These are phyloP conservation scores for Dillenia turbinata DNA, from an alignment of 164 flowering plant species.

Conservation along the genomic window DNA sequence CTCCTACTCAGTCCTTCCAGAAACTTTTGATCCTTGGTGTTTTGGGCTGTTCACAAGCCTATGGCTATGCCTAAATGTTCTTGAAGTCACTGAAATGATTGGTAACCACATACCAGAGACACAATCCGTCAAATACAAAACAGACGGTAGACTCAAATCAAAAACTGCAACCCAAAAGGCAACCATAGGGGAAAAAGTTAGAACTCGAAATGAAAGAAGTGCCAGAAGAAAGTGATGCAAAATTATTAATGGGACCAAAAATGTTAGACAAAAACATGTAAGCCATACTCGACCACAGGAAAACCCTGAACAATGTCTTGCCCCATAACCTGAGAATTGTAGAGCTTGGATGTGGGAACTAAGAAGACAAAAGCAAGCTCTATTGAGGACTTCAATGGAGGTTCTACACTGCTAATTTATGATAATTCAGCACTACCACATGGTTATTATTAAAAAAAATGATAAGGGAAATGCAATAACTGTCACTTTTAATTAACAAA, in stretches of 20 bases:
- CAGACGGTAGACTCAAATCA: constrained; percentile 45
- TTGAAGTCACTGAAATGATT: constrained; percentile 40
- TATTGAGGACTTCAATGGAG: constrained; percentile 26
- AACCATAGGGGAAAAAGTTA: constrained; percentile 1
- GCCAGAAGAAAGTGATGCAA: constrained; percentile 1
- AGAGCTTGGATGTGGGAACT: constrained; percentile 54
- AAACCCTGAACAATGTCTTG: constrained; percentile 71
- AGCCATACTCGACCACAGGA: constrained; percentile 54
- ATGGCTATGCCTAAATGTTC: constrained; percentile 13
- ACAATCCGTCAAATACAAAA: constrained; percentile 42
- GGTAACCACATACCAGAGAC: constrained; percentile 38
- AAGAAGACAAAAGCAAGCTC: constrained; percentile 50
- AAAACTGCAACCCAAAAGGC: constrained; percentile 65
- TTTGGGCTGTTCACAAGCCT: constrained; percentile 26
- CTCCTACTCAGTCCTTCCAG: constrained; percentile 24
- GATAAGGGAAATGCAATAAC: too few relatives aligned
- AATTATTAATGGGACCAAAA: constrained; percentile 4
- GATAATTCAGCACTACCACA: too few relatives aligned
- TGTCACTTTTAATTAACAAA: too few relatives aligned
- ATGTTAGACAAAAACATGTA: constrained; percentile 14
- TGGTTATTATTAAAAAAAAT: not conserved
- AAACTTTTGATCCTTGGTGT: constrained; percentile 20
- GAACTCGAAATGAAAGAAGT: not conserved
- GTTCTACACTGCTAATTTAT: not conserved
- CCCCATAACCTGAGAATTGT: constrained; percentile 43